Evolutionary conservation across 1,284 basidiomycete genomes (phyloP).

Genomic region (Cryptococcus sp.): DNA sequence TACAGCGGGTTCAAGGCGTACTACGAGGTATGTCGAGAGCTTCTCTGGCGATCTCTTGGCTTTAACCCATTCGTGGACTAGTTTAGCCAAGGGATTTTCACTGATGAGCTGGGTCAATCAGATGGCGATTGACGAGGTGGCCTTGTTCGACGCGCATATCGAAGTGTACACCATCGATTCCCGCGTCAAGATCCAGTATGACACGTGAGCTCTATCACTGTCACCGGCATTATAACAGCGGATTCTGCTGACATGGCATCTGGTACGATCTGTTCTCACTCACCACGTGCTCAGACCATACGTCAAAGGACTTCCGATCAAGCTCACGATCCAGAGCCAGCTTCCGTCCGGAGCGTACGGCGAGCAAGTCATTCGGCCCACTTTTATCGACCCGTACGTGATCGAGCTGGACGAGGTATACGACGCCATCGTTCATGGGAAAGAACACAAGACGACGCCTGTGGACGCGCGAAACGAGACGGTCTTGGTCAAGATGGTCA

Average conservation of each 20-base stretch:
- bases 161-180: conserved; percentile 54
- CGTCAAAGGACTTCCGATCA: conserved; percentile 54
- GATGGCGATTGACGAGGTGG: conserved; percentile 52
- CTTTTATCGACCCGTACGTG: conserved; percentile 53
- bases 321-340: conserved; percentile 42
- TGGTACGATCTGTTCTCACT: background rate
- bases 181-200: conserved; percentile 52
- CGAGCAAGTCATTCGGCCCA: conserved; percentile 46
- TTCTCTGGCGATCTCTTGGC: too few species aligned
- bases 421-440: conserved; percentile 37
- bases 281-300: conserved; percentile 41
- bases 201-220: conserved; percentile 41
- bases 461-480: conserved; percentile 48
- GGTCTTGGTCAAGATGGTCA: conserved; percentile 50
- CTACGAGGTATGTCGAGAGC: conserved; percentile 38
- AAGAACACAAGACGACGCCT: conserved; percentile 40
- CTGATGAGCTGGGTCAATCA: conserved; percentile 4
- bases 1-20: conserved; percentile 42
- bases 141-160: conserved; percentile 54
- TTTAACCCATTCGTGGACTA: too few species aligned
- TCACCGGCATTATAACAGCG: background rate
- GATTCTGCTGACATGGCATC: too few species aligned
- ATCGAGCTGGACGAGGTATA: conserved; percentile 45
- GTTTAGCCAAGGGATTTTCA: too few species aligned
- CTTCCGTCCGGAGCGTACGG: conserved; percentile 38